Evolutionary conservation across 179 eudicot genomes (phyloP).

Genomic region (Beta macrorhiza): DNA sequence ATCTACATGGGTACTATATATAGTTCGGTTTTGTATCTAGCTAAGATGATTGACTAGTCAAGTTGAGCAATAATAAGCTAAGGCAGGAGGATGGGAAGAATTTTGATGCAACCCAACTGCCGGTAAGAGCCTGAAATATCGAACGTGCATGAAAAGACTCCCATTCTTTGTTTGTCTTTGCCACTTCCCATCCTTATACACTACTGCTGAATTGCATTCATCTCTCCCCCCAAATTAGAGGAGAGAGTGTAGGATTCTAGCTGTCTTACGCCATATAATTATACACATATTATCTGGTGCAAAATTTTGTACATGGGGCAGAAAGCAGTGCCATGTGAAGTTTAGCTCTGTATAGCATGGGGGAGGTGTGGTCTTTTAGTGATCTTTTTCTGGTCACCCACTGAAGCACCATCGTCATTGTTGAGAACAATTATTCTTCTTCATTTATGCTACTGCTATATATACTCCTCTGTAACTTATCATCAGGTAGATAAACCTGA

Average conservation of each 20-base stretch:
- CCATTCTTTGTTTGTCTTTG: constrained; percentile 4
- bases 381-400: constrained; percentile 19
- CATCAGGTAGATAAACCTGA: neutral
- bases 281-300: neutral
- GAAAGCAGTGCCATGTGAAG: constrained; percentile 36
- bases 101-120: constrained; percentile 32
- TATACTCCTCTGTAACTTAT: constrained; percentile 3
- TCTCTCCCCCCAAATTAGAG: neutral
- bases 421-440: constrained; percentile 5
- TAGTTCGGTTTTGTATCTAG: constrained; percentile 4
- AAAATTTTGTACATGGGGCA: constrained; percentile 20
- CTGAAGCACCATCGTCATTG: constrained; percentile 5
- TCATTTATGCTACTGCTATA: constrained; percentile 3
- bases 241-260: constrained; percentile 19
- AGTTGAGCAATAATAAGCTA: constrained; percentile 10
- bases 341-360: constrained; percentile 33
- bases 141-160: constrained; percentile 31
- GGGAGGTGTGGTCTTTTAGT: constrained; percentile 21
- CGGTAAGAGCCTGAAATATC: constrained; percentile 18
- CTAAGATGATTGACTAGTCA: constrained; percentile 21
- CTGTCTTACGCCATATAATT: constrained; percentile 22
- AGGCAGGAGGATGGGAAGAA: constrained; percentile 25
- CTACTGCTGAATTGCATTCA: neutral
- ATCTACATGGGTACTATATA: constrained; percentile 9
- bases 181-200: neutral